phyloP scores from a whole-genome alignment of 768 basidiomycete genomes.

The Piloderma croceum region DNA sequence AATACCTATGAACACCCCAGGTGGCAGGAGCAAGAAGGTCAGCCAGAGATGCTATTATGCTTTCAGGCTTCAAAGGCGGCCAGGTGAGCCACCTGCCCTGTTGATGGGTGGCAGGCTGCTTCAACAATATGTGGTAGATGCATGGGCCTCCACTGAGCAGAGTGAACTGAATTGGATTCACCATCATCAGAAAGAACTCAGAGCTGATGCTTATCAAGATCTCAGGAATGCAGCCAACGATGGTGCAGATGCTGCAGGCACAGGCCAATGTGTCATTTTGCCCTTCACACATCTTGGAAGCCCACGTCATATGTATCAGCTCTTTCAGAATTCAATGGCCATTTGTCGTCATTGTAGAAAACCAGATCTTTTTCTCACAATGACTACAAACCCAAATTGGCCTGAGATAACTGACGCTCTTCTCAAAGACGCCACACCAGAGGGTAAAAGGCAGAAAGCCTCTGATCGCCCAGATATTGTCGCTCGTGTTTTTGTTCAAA shows the following conservation, averaged over 20 bases:
- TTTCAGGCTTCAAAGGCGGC: conserved; percentile 23
- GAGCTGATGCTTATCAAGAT: conserved; percentile 29
- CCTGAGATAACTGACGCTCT: conserved; percentile 33
- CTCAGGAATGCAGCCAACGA: conserved; percentile 14
- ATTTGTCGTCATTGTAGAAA: conserved; percentile 28
- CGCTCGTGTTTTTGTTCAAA: conserved; percentile 38
- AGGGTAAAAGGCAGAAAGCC: conserved; percentile 27
- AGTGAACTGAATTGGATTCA: conserved; percentile 26
- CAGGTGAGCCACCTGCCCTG: conserved; percentile 20
- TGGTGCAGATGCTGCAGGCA: conserved; percentile 20
- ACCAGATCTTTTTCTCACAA: conserved; percentile 39
- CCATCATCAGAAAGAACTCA: conserved; percentile 29
- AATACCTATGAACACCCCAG: conserved; percentile 9
- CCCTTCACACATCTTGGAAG: conserved; percentile 41
- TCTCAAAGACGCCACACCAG: conserved; percentile 19
- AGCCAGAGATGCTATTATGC: conserved; percentile 24
- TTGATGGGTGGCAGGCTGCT: conserved; percentile 31
- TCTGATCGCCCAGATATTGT: conserved; percentile 45
- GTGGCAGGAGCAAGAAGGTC: conserved; percentile 12
- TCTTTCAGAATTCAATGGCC: conserved; percentile 38
- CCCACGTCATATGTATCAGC: too few species aligned
- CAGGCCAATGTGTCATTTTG: conserved; percentile 32
- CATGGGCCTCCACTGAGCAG: conserved; percentile 37
- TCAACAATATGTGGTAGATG: conserved; percentile 35
- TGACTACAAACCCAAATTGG: conserved; percentile 43